Conservation (phyloP, 2,329 filamentous ascomycete genomes). For the Fusarium haematococcum region DNA sequence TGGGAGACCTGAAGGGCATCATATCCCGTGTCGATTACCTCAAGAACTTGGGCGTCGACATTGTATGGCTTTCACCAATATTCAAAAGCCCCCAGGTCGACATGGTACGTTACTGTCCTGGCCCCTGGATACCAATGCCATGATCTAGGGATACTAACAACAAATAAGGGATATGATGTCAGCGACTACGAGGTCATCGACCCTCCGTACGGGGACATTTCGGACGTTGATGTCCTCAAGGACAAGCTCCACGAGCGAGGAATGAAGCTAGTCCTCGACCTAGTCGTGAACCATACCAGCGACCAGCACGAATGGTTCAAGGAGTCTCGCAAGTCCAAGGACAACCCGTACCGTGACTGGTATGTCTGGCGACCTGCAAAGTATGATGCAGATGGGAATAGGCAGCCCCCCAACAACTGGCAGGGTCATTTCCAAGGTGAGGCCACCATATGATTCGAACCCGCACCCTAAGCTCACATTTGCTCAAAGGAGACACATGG, state of each 20-base stretch:
- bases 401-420: constrained; percentile 73
- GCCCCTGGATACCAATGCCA: background rate
- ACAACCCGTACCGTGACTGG: constrained; percentile 68
- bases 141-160: background rate
- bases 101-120: constrained; percentile 59
- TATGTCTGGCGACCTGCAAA: constrained; percentile 74
- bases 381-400: constrained; percentile 66
- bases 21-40: constrained; percentile 68
- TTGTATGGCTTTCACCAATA: constrained; percentile 66
- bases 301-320: constrained; percentile 70
- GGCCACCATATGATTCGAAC: background rate
- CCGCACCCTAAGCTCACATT: background rate
- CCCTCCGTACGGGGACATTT: constrained; percentile 73
- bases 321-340: constrained; percentile 64
- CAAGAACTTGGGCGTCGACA: constrained; percentile 66
- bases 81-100: constrained; percentile 69
- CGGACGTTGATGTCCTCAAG: constrained; percentile 74
- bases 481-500: constrained; percentile 57
- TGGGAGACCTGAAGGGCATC: constrained; percentile 69
- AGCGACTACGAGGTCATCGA: constrained; percentile 76
- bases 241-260: constrained; percentile 69
- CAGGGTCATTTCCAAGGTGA: constrained; percentile 54
- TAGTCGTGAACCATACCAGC: constrained; percentile 79
- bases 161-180: constrained; percentile 73
- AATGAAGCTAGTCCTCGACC: constrained; percentile 78